A percentile compares a stretch with the other conserved stretches of the same genome.
These are phyloP conservation scores for Neoarthrinium moseri DNA, from an alignment of 2,329 filamentous ascomycete genomes.

Conservation along the genomic window DNA sequence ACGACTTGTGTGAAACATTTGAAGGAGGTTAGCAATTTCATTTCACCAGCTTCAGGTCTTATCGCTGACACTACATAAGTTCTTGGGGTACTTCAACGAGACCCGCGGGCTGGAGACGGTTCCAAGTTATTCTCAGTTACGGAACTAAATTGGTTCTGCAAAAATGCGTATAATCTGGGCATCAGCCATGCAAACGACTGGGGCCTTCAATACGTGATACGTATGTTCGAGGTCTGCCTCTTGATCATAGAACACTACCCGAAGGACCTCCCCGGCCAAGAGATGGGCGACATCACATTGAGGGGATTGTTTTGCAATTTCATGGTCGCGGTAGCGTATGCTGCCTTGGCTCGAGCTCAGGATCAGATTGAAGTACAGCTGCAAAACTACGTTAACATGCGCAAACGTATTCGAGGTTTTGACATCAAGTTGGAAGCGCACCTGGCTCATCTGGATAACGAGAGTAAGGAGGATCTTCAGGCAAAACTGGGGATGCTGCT, in stretches of 20 bases:
- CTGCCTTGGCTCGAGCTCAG: slow-evolving; percentile 51
- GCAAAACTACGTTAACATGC: slow-evolving; percentile 61
- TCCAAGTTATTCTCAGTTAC: slow-evolving; percentile 54
- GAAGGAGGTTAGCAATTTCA: slow-evolving; percentile 35
- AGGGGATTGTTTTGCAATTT: slow-evolving; percentile 72
- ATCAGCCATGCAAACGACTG: slow-evolving; percentile 59
- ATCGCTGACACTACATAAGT: slow-evolving; percentile 31
- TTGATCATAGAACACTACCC: slow-evolving; percentile 52
- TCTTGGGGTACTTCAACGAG: slow-evolving; percentile 38
- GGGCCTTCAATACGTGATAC: slow-evolving; percentile 50
- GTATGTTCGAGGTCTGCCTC: slow-evolving; percentile 55
- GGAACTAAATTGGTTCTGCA: slow-evolving; percentile 83
- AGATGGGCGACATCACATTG: slow-evolving; percentile 48
- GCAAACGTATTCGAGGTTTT: slow-evolving; percentile 61
- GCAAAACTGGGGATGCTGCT: slow-evolving; percentile 66
- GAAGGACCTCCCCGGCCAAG: slow-evolving; percentile 37
- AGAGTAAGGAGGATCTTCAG: slow-evolving; percentile 50
- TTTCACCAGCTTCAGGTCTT: slow-evolving; percentile 10
- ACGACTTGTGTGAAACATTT: slow-evolving; percentile 55
- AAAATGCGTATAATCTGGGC: slow-evolving; percentile 77
- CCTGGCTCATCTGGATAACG: slow-evolving; percentile 37
- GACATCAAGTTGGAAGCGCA: slow-evolving; percentile 42
- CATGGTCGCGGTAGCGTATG: slow-evolving; percentile 52
- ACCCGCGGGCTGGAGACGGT: slow-evolving; percentile 36
- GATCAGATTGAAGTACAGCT: slow-evolving; percentile 49